phyloP scores from a whole-genome alignment of 306 rosid species.

The Prinsepia uniflora region DNA sequence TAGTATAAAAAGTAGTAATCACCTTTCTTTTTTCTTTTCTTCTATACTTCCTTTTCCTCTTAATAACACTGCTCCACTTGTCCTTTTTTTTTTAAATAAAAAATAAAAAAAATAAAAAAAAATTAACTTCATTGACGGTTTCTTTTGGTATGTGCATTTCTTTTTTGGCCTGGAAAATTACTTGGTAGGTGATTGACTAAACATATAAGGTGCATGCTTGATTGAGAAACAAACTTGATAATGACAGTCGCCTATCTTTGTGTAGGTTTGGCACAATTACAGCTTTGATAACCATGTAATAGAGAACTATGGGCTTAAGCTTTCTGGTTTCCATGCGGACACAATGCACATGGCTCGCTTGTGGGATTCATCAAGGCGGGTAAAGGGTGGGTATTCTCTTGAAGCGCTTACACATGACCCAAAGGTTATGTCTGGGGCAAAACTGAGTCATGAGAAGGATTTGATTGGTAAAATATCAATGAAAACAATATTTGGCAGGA shows the following conservation, averaged over 20 bases:
- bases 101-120: no score
- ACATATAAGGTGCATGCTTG: neutral
- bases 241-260: constrained; percentile 30
- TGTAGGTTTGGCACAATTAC: constrained; percentile 97
- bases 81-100: neutral
- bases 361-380: constrained; percentile 91
- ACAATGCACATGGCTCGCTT: constrained; percentile 98
- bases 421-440: constrained; percentile 64
- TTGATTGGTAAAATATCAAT: constrained; percentile 56
- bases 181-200: neutral
- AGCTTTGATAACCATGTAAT: constrained; percentile 90
- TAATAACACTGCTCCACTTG: neutral
- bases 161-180: neutral
- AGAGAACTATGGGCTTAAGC: constrained; percentile 83
- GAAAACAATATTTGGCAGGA: constrained; percentile 58
- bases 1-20: neutral
- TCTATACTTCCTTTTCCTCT: neutral
- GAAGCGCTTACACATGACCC: constrained; percentile 77
- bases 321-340: constrained; percentile 95
- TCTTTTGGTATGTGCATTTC: neutral
- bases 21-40: neutral
- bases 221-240: constrained; percentile 17
- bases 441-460: constrained; percentile 28
- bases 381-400: constrained; percentile 86
- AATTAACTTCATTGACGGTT: neutral